phyloP scores from a whole-genome alignment of 257 asterid species.

The Cynanchum wilfordii region DNA sequence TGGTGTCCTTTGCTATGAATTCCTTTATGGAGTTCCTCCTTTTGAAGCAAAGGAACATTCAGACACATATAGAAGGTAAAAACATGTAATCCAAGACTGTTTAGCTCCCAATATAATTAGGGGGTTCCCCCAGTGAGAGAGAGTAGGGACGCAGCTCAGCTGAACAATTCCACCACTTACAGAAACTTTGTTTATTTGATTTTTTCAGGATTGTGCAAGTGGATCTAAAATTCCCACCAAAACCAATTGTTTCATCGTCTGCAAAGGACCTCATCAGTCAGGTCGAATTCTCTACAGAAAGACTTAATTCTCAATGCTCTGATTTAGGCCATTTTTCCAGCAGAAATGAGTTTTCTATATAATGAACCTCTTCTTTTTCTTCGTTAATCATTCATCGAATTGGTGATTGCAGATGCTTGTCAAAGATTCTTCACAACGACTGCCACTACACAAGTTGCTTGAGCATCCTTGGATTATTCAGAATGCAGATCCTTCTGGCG shows the following conservation, averaged over 20 bases:
- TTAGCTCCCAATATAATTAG: too few species aligned
- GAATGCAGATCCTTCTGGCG: constrained; percentile 87
- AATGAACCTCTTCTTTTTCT: background rate
- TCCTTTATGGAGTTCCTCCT: constrained; percentile 89
- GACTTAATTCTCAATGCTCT: background rate
- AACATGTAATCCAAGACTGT: background rate
- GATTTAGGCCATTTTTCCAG: background rate
- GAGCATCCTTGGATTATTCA: constrained; percentile 98
- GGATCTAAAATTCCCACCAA: constrained; percentile 83
- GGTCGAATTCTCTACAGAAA: constrained; percentile 31
- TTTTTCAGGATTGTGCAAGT: constrained; percentile 81
- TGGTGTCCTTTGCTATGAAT: constrained; percentile 90
- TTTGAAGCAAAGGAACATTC: constrained; percentile 95
- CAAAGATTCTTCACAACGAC: constrained; percentile 70
- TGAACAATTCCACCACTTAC: background rate
- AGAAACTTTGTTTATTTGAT: constrained; percentile 4
- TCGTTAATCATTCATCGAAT: background rate
- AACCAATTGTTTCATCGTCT: constrained; percentile 71
- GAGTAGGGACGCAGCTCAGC: too few species aligned
- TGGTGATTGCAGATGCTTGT: constrained; percentile 68
- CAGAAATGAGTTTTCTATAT: background rate
- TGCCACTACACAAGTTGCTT: constrained; percentile 76
- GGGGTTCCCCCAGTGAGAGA: too few species aligned
- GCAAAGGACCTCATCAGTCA: constrained; percentile 92
- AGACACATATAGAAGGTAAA: constrained; percentile 88